These are phyloP conservation scores for Lachancea waltii DNA, from an alignment of 805 yeast genomes.

Conservation along the genomic window DNA sequence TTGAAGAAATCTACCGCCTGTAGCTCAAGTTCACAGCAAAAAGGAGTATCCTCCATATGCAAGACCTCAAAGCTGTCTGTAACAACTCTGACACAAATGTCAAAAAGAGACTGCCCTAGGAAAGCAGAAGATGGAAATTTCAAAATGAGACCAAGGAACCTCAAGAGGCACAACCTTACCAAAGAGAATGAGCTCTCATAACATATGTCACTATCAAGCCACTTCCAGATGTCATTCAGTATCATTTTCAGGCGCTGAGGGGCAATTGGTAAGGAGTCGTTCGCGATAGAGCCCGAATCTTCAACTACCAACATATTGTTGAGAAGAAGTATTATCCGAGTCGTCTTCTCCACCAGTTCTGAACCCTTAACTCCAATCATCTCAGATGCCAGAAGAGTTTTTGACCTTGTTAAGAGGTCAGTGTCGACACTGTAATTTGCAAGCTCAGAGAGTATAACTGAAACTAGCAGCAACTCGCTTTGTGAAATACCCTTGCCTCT, in stretches of 20 bases:
- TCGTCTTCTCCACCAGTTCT: slow-evolving; percentile 39
- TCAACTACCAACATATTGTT: slow-evolving; percentile 34
- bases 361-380: slow-evolving; percentile 46
- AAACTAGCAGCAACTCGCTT: slow-evolving; percentile 13
- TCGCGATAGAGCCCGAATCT: slow-evolving; percentile 19
- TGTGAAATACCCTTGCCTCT: slow-evolving; percentile 31
- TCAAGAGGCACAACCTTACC: slow-evolving; percentile 46
- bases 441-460: slow-evolving; percentile 32
- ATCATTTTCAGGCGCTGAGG: slow-evolving; percentile 61
- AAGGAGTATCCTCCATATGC: slow-evolving; percentile 32
- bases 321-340: slow-evolving; percentile 43
- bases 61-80: slow-evolving; percentile 28
- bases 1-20: slow-evolving; percentile 41
- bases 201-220: slow-evolving; percentile 59
- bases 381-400: slow-evolving; percentile 61
- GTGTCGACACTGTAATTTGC: too few relatives aligned
- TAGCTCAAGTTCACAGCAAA: slow-evolving; percentile 39
- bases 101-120: slow-evolving; percentile 34
- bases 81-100: slow-evolving; percentile 41
- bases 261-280: slow-evolving; percentile 43
- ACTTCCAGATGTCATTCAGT: slow-evolving; percentile 43
- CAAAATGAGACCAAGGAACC: slow-evolving; percentile 33
- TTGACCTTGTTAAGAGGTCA: slow-evolving; percentile 34
- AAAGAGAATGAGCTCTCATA: slow-evolving; percentile 49
- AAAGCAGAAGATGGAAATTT: slow-evolving; percentile 33